Evolutionary conservation across 1,284 basidiomycete genomes (phyloP).

Genomic region (Inonotus obliquus): DNA sequence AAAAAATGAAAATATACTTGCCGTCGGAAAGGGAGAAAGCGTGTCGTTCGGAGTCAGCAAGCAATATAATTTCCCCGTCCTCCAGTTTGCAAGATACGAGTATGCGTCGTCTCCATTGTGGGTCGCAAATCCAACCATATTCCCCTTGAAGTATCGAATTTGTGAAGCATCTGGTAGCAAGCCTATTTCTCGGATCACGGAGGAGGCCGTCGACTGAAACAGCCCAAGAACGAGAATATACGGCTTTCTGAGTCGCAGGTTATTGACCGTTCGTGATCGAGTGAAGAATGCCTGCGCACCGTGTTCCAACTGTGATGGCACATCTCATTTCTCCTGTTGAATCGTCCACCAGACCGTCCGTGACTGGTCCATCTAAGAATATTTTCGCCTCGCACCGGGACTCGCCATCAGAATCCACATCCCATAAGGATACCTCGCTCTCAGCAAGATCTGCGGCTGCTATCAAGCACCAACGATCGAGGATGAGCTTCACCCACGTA

Average conservation of each 20-base stretch:
- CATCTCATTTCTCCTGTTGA: neutral
- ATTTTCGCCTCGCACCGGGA: neutral
- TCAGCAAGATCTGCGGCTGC: neutral
- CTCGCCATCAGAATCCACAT: neutral
- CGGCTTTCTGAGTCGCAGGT: neutral
- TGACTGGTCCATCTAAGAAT: neutral
- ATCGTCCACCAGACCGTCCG: constrained; percentile 2
- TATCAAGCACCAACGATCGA: constrained; percentile 7
- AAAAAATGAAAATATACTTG: neutral
- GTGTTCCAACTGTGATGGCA: constrained; percentile 8
- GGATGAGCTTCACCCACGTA: constrained; percentile 7
- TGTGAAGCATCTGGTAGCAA: neutral
- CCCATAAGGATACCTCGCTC: constrained; percentile 2
- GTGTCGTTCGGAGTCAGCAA: neutral
- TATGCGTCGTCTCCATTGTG: constrained; percentile 12
- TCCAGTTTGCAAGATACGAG: constrained; percentile 1
- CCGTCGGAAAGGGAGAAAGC: no score
- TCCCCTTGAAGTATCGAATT: neutral
- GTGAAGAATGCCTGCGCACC: neutral
- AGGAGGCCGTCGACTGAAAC: neutral
- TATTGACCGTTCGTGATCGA: neutral
- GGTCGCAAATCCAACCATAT: constrained; percentile 7
- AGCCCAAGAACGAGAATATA: neutral
- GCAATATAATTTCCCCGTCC: neutral
- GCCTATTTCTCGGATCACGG: neutral